Conservation (phyloP, 2,329 filamentous ascomycete species). For the Pestalotiopsis sp. region DNA sequence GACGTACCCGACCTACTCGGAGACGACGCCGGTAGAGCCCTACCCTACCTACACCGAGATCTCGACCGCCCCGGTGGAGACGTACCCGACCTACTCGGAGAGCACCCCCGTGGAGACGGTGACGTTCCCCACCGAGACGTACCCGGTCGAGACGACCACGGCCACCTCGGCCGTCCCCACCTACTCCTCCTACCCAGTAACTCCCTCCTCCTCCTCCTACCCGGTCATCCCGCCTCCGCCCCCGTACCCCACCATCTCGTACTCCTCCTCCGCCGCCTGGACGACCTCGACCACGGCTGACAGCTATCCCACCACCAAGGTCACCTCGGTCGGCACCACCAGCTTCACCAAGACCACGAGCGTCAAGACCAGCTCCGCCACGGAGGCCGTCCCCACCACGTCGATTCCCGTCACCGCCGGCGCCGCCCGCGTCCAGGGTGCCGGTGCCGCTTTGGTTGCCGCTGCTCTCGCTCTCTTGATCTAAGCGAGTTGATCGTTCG, state of each 20-base stretch:
- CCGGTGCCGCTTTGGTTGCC: slow-evolving; percentile 4
- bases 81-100: not conserved
- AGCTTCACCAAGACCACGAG: not conserved
- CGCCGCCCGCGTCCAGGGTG: slow-evolving; percentile 5
- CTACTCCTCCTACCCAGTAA: not conserved
- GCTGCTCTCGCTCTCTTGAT: slow-evolving; percentile 7
- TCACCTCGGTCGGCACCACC: not conserved
- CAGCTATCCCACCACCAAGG: not conserved
- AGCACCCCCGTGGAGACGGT: not conserved
- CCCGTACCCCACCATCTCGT: not conserved
- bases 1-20: not conserved
- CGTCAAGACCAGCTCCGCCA: not conserved
- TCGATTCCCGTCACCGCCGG: slow-evolving; percentile 7
- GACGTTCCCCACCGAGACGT: not conserved
- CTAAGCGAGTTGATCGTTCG: not conserved
- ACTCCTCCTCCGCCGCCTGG: not conserved
- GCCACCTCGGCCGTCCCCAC: not conserved
- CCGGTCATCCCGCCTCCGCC: not conserved
- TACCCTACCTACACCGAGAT: not conserved
- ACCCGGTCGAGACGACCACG: not conserved
- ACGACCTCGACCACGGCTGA: not conserved
- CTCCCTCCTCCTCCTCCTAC: not conserved
- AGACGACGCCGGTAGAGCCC: not conserved
- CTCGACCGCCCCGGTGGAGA: not conserved
- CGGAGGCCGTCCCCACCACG: not conserved